Evolutionary conservation across 73 alveolate genomes (phyloP).

Genomic region (Tetrahymena borealis): DNA sequence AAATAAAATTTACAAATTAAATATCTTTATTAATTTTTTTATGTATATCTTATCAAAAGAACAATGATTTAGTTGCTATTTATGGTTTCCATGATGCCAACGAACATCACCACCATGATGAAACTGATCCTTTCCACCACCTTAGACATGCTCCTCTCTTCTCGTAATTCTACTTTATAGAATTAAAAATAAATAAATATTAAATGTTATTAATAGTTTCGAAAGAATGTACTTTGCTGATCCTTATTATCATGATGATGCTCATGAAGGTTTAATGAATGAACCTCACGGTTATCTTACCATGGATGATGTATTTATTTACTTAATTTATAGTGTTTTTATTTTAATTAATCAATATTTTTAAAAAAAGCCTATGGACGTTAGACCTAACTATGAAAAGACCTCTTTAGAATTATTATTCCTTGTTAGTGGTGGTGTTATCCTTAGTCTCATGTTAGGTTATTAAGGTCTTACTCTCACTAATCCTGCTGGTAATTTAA

Average conservation of each 20-base stretch:
- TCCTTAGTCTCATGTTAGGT: not conserved
- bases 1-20: not conserved
- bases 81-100: constrained; percentile 24
- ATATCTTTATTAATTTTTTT: not conserved
- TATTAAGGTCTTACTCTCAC: not conserved
- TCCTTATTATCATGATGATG: constrained; percentile 33
- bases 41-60: not conserved
- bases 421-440: not conserved
- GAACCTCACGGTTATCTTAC: constrained; percentile 35
- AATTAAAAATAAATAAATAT: not conserved
- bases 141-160: constrained; percentile 23
- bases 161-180: not conserved
- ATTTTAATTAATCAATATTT: not conserved
- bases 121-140: constrained; percentile 35
- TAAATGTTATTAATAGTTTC: not conserved
- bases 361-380: not conserved
- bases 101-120: constrained; percentile 34
- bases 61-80: constrained; percentile 10
- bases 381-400: not conserved
- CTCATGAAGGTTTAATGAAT: constrained; percentile 20
- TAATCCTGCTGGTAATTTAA: not conserved
- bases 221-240: constrained; percentile 27
- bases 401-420: not conserved
- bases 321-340: not conserved
- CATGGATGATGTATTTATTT: constrained; percentile 22